phyloP scores from a whole-genome alignment of 75 land plant species.

The Picea sitchensis region DNA sequence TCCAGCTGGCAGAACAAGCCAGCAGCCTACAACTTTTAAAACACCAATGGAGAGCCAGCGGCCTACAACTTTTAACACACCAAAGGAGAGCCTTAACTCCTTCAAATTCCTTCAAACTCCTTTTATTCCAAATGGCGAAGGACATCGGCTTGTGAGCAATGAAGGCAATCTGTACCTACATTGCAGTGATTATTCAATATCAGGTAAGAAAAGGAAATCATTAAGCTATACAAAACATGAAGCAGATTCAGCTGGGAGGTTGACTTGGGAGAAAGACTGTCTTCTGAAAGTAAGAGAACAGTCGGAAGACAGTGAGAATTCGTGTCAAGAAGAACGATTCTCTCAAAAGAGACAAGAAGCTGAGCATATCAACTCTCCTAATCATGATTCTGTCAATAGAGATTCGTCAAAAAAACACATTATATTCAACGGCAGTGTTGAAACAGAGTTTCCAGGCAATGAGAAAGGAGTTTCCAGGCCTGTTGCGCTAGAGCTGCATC shows the following conservation, averaged over 20 bases:
- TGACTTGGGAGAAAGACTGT: not conserved
- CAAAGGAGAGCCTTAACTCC: too few species aligned
- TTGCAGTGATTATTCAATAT: not conserved
- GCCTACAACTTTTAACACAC: too few species aligned
- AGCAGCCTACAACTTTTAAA: too few species aligned
- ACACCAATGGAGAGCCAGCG: too few species aligned
- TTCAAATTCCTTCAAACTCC: conserved; percentile 8
- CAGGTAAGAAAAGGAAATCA: conserved; percentile 5
- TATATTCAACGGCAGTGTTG: not conserved
- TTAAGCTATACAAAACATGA: not conserved
- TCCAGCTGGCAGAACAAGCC: too few species aligned
- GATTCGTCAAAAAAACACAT: not conserved
- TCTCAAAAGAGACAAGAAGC: not conserved
- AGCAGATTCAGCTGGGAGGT: not conserved
- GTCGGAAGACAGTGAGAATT: not conserved
- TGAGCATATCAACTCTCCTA: not conserved
- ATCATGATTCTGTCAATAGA: not conserved
- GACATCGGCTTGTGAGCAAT: not conserved
- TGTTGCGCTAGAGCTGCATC: not conserved
- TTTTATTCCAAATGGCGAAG: not conserved
- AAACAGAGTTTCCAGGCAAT: not conserved
- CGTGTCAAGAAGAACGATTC: not conserved
- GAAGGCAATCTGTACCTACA: not conserved
- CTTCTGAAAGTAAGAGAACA: too few species aligned
- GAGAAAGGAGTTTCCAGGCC: not conserved